Conservation (phyloP, 2,329 filamentous ascomycete genomes). For the Ceratocystis diversiconidia region DNA sequence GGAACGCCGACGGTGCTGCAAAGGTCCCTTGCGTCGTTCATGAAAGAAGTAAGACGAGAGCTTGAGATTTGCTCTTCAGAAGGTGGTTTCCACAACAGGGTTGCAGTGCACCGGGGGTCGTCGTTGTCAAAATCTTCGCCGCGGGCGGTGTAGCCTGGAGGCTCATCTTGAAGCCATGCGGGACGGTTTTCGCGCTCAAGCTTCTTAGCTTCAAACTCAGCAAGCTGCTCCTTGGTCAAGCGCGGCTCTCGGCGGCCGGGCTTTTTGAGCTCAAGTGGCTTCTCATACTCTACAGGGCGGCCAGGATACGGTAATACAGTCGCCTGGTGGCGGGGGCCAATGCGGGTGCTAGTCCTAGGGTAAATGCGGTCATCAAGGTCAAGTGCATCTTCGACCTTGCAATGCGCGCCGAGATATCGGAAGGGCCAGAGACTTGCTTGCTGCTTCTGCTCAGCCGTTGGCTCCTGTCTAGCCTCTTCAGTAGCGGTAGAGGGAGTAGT, state of each 20-base stretch:
- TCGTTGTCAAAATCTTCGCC: slow-evolving; percentile 63
- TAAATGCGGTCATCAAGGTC: slow-evolving; percentile 98
- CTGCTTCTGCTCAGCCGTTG: slow-evolving; percentile 75
- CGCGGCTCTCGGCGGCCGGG: slow-evolving; percentile 66
- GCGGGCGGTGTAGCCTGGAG: slow-evolving; percentile 67
- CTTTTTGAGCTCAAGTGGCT: slow-evolving; percentile 73
- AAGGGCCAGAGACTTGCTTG: slow-evolving; percentile 94
- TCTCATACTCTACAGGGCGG: slow-evolving; percentile 76
- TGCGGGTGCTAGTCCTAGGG: slow-evolving; percentile 79
- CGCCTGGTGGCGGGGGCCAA: slow-evolving; percentile 85
- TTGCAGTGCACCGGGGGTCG: slow-evolving; percentile 61
- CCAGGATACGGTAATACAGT: slow-evolving; percentile 75
- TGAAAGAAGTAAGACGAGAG: slow-evolving; percentile 59
- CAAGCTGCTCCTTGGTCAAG: slow-evolving; percentile 62
- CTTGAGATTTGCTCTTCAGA: slow-evolving; percentile 36
- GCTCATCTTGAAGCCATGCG: slow-evolving; percentile 88
- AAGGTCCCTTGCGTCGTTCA: slow-evolving; percentile 51
- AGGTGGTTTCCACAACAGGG: slow-evolving; percentile 66
- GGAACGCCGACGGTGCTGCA: slow-evolving; percentile 56
- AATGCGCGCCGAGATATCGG: slow-evolving; percentile 89
- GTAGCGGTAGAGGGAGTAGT: slow-evolving; percentile 28
- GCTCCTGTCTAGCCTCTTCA: slow-evolving; percentile 38
- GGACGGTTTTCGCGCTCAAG: slow-evolving; percentile 66
- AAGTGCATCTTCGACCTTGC: slow-evolving; percentile 83
- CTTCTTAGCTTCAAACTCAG: slow-evolving; percentile 70